Evolutionary conservation across 177 flowering plant species (phyloP).

Genomic region (Viscum album): DNA sequence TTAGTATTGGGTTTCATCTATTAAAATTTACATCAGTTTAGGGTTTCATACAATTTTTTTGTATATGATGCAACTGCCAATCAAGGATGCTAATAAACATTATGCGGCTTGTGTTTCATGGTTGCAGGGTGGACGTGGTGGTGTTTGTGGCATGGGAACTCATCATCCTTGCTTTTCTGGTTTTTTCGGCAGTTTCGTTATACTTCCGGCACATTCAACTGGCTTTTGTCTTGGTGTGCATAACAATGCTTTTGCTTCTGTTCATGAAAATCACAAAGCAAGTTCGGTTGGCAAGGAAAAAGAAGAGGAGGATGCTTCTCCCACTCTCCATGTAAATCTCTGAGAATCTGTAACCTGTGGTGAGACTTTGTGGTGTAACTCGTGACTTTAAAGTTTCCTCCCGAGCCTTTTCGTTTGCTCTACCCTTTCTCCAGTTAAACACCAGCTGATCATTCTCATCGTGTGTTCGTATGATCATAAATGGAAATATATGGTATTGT

Average conservation of each 20-base stretch:
- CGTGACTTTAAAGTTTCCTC: too few relatives aligned
- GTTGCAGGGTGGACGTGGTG: conserved; percentile 86
- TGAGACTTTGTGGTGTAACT: too few relatives aligned
- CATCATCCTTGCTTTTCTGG: conserved; percentile 64
- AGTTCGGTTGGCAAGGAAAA: conserved; percentile 63
- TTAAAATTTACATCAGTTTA: too few relatives aligned
- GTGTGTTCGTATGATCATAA: background rate
- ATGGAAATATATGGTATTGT: background rate
- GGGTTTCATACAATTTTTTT: too few relatives aligned
- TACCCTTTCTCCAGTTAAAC: background rate
- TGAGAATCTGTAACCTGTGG: conserved; percentile 1
- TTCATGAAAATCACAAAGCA: conserved; percentile 81
- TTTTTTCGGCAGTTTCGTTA: conserved; percentile 73
- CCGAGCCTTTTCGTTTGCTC: conserved; percentile 11
- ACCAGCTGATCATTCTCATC: too few relatives aligned
- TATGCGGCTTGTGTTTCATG: too few relatives aligned
- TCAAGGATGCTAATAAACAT: too few relatives aligned
- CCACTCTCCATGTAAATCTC: conserved; percentile 73
- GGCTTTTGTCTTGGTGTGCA: conserved; percentile 50
- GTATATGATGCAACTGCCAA: too few relatives aligned
- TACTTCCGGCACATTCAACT: conserved; percentile 63
- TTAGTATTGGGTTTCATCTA: too few relatives aligned
- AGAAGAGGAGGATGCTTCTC: conserved; percentile 91
- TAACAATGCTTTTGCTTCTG: conserved; percentile 53
- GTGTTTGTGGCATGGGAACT: conserved; percentile 90